Base-by-base conservation (phyloP, 768 basidiomycete species). In the Lentinula raphanica region DNA sequence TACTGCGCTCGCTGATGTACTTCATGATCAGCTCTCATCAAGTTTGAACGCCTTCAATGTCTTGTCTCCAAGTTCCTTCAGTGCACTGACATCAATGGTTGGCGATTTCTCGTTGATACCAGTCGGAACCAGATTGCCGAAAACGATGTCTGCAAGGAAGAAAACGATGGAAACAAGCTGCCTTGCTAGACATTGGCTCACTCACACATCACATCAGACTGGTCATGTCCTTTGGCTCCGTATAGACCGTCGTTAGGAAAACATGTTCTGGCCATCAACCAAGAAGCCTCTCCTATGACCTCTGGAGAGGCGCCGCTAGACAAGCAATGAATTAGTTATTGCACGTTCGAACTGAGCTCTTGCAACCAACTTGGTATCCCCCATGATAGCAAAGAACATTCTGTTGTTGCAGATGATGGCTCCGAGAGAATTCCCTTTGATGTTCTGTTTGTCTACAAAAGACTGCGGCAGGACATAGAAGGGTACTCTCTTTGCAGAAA, bases 351-450 rank as follows among this genome's bases (percentile, higher is more conserved):
- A n/a, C 19, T 9, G 11, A 27, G 11, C 35, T 13, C 4, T 39
- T 2, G 40, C n/a, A 49, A 51, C 64, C 1, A 29, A 68, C 67
- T 68, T 60, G 40, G 62, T 61, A 42, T 68, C 68, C 11, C 66
- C 68, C 25, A 64, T 65, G 23, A 68, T 68, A 9, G 62, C 66
- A 40, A 67, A 68, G n/a, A 65, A 65, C 66, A 68, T 68, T 51
- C 67, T 63, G 5, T 56, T 60, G 23, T 59, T 58, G 42, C 67
- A 68, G 11, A 68, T 64, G 31, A 68, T 64, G 2, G 66, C 66
- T 8, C 65, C 66, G 3, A 68, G 59, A 15, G 66, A 64, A 65
- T 67, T 66, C 45, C 46, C 31, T 19, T 53, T 59, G 32, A 65
- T 25, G 32, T 61, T 49, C 9, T 60, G 35, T 32, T 45, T 53